These are phyloP conservation scores for Thermothielavioides terrestris DNA, from an alignment of 495 filamentous ascomycete genomes.

Conservation along the genomic window DNA sequence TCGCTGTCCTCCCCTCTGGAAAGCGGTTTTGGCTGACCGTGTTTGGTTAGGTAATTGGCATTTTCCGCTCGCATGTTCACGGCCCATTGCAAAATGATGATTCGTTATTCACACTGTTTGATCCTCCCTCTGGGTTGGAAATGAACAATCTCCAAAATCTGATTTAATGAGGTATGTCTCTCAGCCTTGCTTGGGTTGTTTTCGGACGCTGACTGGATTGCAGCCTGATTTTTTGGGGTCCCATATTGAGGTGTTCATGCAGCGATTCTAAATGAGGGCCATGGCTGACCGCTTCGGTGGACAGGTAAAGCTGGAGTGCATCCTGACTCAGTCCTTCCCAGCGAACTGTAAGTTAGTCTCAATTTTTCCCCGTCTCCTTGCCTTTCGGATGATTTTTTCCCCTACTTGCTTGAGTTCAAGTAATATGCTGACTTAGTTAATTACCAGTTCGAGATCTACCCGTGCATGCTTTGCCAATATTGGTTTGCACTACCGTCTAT, in stretches of 20 bases:
- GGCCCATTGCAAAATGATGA: slow-evolving; percentile 36
- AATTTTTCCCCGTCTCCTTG: slow-evolving; percentile 16
- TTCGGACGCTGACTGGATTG: slow-evolving; percentile 34
- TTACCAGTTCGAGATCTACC: no score
- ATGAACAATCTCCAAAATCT: slow-evolving; percentile 89
- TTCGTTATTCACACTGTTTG: slow-evolving; percentile 96
- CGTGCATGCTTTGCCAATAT: neutral
- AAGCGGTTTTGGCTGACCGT: slow-evolving; percentile 27
- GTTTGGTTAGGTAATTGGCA: slow-evolving; percentile 35
- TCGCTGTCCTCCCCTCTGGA: slow-evolving; percentile 2
- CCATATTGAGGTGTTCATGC: neutral
- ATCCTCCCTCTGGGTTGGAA: slow-evolving; percentile 56
- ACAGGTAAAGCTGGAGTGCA: slow-evolving; percentile 28
- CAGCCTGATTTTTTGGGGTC: slow-evolving; percentile 29
- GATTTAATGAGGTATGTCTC: slow-evolving; percentile 94
- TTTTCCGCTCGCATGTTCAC: slow-evolving; percentile 14
- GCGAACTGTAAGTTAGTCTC: slow-evolving; percentile 14
- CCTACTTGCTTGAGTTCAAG: slow-evolving; percentile 41
- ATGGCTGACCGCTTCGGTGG: slow-evolving; percentile 19
- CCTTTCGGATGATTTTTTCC: slow-evolving; percentile 66
- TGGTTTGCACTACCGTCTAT: neutral
- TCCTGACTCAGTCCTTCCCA: slow-evolving; percentile 4
- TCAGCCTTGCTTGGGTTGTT: neutral
- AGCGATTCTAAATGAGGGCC: slow-evolving; percentile 12
- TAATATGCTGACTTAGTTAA: slow-evolving; percentile 19